Evolutionary conservation across 2,329 filamentous ascomycete species (phyloP).

Genomic region (Periconia macrospinosa): DNA sequence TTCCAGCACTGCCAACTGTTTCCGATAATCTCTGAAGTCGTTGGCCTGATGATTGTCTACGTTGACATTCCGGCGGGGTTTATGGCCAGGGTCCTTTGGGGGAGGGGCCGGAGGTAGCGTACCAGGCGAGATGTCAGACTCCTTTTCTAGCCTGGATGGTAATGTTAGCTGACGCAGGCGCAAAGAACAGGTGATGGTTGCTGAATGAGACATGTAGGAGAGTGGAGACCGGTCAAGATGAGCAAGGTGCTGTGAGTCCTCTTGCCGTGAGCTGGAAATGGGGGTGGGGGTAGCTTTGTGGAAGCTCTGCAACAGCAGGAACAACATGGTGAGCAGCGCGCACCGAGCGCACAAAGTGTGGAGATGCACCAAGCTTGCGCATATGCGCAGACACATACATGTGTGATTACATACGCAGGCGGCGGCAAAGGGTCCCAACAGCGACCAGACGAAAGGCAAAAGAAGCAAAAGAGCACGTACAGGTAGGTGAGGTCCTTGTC

Average conservation of each 20-base stretch:
- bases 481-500: constrained; percentile 51
- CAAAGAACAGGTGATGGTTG: constrained; percentile 15
- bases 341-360: constrained; percentile 10
- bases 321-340: constrained; percentile 11
- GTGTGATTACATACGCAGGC: not conserved
- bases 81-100: constrained; percentile 38
- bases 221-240: constrained; percentile 23
- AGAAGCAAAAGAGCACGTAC: constrained; percentile 43
- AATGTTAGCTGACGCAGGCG: constrained; percentile 27
- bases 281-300: constrained; percentile 9
- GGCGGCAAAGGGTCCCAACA: constrained; percentile 3
- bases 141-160: constrained; percentile 46
- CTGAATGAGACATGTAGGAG: constrained; percentile 21
- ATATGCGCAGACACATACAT: constrained; percentile 8
- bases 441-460: constrained; percentile 9
- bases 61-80: constrained; percentile 46
- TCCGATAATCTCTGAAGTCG: constrained; percentile 71
- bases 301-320: constrained; percentile 18
- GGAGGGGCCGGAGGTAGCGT: constrained; percentile 40
- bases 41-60: constrained; percentile 59
- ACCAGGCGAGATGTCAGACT: constrained; percentile 47
- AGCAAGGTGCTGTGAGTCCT: constrained; percentile 1
- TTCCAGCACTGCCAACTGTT: constrained; percentile 70
- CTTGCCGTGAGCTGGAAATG: constrained; percentile 3
- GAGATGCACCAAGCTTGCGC: constrained; percentile 22